These are phyloP conservation scores for Trichopus zeylanicus DNA, from an alignment of 116 monocot species.

Conservation along the genomic window DNA sequence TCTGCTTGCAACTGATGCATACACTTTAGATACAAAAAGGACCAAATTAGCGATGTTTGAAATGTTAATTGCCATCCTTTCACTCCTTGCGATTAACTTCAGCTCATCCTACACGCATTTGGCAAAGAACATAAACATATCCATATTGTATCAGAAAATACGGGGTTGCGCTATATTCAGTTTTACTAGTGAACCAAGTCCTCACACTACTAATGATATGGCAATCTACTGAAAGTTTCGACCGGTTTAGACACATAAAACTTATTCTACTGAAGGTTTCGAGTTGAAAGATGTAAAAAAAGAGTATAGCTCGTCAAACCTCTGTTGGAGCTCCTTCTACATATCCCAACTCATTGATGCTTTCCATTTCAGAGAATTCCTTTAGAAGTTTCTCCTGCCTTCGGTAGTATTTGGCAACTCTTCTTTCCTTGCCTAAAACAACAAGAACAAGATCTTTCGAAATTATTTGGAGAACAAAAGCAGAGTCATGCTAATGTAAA, in stretches of 20 bases:
- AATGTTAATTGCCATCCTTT: slow-evolving; percentile 57
- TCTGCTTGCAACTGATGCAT: slow-evolving; percentile 56
- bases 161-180: too few relatives aligned
- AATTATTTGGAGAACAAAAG: not conserved
- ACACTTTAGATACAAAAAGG: slow-evolving; percentile 53
- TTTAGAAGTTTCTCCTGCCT: slow-evolving; percentile 62
- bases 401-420: slow-evolving; percentile 69
- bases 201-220: too few relatives aligned
- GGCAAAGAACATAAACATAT: not conserved
- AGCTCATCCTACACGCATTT: slow-evolving; percentile 46
- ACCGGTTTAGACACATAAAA: too few relatives aligned
- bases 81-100: slow-evolving; percentile 41
- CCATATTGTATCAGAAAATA: too few relatives aligned
- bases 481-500: slow-evolving; percentile 1
- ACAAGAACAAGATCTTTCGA: not conserved
- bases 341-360: slow-evolving; percentile 38
- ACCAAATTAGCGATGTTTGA: slow-evolving; percentile 64
- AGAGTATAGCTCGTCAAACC: too few relatives aligned
- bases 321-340: slow-evolving; percentile 48
- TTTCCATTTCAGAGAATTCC: slow-evolving; percentile 77
- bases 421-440: slow-evolving; percentile 41
- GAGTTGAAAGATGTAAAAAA: too few relatives aligned
- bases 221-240: too few relatives aligned
- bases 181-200: too few relatives aligned
- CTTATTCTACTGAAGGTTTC: too few relatives aligned